Conservation (phyloP, 257 asterid genomes). For the Paulownia fortunei region DNA sequence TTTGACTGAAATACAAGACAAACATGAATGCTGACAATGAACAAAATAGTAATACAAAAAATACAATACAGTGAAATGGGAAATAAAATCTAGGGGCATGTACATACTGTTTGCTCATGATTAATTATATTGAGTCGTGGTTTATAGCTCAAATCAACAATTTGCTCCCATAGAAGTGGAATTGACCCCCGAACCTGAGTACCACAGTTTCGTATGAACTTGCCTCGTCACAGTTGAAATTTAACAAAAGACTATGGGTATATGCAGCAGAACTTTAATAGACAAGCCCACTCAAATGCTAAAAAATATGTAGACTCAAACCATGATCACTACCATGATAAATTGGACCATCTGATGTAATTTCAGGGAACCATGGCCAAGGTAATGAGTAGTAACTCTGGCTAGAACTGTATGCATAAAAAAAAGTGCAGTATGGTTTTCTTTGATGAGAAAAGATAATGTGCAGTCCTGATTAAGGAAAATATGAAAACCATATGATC, state of each 20-base stretch:
- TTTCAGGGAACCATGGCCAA: slow-evolving; percentile 17
- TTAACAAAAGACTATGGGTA: no score
- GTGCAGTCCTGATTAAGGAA: background rate
- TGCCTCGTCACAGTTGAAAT: slow-evolving; percentile 6
- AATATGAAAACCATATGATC: background rate
- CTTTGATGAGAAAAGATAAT: background rate
- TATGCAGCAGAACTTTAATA: no score
- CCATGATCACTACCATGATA: slow-evolving; percentile 10
- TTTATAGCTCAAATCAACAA: slow-evolving; percentile 98
- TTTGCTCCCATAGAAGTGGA: slow-evolving; percentile 99
- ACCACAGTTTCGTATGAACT: slow-evolving; percentile 33
- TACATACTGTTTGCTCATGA: slow-evolving; percentile 84
- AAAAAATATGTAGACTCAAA: slow-evolving; percentile 14
- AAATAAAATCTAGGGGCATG: slow-evolving; percentile 30
- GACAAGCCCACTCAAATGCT: no score
- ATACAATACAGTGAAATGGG: slow-evolving; percentile 3
- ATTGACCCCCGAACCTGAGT: slow-evolving; percentile 94
- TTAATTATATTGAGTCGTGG: slow-evolving; percentile 77
- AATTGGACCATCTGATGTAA: background rate
- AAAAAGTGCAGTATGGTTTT: no score
- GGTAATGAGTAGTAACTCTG: background rate
- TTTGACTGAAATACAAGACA: slow-evolving; percentile 57
- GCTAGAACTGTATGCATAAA: slow-evolving; percentile 13
- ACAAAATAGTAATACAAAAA: slow-evolving; percentile 16
- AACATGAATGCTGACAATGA: slow-evolving; percentile 19